Evolutionary conservation across 441 rosid species (phyloP).

Genomic region (Erodium moschatum): DNA sequence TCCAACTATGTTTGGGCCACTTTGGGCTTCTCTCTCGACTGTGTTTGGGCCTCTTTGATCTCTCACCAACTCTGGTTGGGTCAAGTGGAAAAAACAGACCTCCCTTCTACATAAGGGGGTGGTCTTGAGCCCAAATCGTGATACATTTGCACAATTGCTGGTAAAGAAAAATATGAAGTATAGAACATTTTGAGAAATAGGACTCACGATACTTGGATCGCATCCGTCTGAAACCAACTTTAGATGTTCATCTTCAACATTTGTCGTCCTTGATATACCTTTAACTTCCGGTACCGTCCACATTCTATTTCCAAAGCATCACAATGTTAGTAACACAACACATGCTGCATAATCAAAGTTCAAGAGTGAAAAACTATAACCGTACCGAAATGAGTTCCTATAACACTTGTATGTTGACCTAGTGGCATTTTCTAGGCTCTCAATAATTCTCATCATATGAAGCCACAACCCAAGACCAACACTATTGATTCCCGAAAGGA

Average conservation of each 20-base stretch:
- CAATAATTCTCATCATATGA: background rate
- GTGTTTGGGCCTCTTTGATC: too few relatives aligned
- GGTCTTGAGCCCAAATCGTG: too few relatives aligned
- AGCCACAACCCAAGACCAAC: background rate
- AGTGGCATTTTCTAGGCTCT: background rate
- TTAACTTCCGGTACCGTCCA: conserved; percentile 67
- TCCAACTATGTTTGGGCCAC: too few relatives aligned
- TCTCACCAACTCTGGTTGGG: too few relatives aligned
- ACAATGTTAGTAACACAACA: background rate
- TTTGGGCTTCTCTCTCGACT: too few relatives aligned
- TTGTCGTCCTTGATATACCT: conserved; percentile 32
- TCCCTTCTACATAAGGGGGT: too few relatives aligned
- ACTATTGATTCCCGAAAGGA: background rate
- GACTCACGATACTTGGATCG: conserved; percentile 49
- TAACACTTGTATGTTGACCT: background rate
- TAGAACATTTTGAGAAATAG: conserved; percentile 5
- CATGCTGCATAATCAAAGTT: too few relatives aligned
- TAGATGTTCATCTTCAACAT: conserved; percentile 39
- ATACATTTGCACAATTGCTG: too few relatives aligned
- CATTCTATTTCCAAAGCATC: conserved; percentile 42
- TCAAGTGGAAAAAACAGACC: too few relatives aligned
- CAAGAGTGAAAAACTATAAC: too few relatives aligned
- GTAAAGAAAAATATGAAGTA: too few relatives aligned
- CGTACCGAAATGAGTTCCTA: too few relatives aligned
- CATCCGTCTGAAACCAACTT: conserved; percentile 60